Evolutionary conservation across 1,139 yeast species (phyloP), one percentile per base, ranked within the genome.

Genomic region (Insectozyma bohioensis): DNA sequence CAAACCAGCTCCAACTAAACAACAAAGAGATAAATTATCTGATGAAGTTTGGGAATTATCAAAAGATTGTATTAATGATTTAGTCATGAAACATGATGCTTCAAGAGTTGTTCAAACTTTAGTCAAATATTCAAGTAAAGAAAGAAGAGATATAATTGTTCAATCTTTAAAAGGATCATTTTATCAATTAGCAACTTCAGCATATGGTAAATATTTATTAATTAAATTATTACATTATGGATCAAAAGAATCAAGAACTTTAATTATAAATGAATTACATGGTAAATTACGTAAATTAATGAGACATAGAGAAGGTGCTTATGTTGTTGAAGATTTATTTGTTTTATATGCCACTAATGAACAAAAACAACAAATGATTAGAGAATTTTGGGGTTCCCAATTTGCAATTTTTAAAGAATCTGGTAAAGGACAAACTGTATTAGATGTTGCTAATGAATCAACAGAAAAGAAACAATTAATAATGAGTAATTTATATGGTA

Each of bases 251-350:
- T 78, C 90, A 2, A 75, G 95, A 49, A 81, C 78, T 35, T 51
- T 76, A 23, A 85, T 92, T 37, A 74, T 90, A 37, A 74, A 83
- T 52, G 97, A 87, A 61, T 72, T 92, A 43, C 95, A 88, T 53
- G 97, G 97, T 33, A 83, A 83, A 50, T 76, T 87, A 49, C 73
- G 97, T 57, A 90, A 87, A 60, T 72, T 92, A 45, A 88, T 92
- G 94, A 81, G 95, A 70, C 97, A 92, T 62, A 83, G 84, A 63
- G 97, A 92, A 70, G 98, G 97, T 63, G 97, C 97, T n/a, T 88
- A 92, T 52, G 97, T 92, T 24, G 90, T 90, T 44, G 97, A 92
- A 63, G 98, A 92, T 68, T 73, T 88, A 49, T 92, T 72, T 56
- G 86, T 88, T 18, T 78, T 88, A 45, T 92, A 90, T 58, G 78